These are phyloP conservation scores for Aspergillus mulundensis DNA, from an alignment of 495 filamentous ascomycete genomes.

Conservation along the genomic window DNA sequence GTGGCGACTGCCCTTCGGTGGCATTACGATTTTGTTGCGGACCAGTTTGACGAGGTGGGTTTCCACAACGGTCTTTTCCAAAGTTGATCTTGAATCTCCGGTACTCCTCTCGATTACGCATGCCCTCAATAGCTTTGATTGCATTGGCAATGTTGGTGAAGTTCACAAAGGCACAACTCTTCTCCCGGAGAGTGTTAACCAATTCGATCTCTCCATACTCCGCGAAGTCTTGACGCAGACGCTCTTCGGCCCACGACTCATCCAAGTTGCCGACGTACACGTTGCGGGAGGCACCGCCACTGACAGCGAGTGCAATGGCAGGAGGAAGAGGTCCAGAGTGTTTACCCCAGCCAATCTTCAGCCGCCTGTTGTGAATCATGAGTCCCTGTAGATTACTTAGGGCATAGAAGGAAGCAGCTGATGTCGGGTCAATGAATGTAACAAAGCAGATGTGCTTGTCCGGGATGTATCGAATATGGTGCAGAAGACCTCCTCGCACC, in stretches of 20 bases:
- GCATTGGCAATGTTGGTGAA: constrained; percentile 99
- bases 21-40: constrained; percentile 57
- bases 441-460: constrained; percentile 99
- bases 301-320: constrained; percentile 93
- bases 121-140: constrained; percentile 97
- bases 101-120: constrained; percentile 92
- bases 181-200: constrained; percentile 94
- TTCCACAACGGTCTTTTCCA: constrained; percentile 96
- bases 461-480: constrained; percentile 98
- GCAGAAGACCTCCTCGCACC: constrained; percentile 84
- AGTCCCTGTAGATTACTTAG: constrained; percentile 93
- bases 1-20: constrained; percentile 61
- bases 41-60: constrained; percentile 82
- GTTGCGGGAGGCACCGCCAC: constrained; percentile 88
- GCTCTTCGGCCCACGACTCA: constrained; percentile 94
- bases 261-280: constrained; percentile 98
- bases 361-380: constrained; percentile 97
- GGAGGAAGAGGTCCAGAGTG: constrained; percentile 96
- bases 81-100: constrained; percentile 99
- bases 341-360: constrained; percentile 99
- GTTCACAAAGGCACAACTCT: constrained; percentile 99
- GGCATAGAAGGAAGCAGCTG: constrained; percentile 96
- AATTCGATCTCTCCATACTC: constrained; percentile 98
- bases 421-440: constrained; percentile 98
- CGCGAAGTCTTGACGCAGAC: constrained; percentile 91